Base-by-base conservation (phyloP, 176 grass and related monocot genomes). In the Cenchrus purpureus region DNA sequence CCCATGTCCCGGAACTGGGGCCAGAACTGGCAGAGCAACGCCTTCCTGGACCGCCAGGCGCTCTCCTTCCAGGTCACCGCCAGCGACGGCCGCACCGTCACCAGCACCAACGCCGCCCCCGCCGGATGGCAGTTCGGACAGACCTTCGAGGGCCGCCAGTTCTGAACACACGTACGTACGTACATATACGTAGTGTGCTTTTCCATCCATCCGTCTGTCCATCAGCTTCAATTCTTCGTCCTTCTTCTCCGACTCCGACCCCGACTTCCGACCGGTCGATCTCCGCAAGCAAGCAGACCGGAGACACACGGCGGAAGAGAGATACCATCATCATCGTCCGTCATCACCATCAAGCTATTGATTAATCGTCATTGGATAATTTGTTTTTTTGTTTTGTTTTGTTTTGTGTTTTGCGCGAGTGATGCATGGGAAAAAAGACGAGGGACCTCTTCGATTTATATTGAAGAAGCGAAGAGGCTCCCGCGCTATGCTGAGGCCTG, bases 21-120 rank as follows among this genome's bases (percentile, higher is more conserved):
- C 73, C 83, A 83, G 86, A 92, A 92, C 87, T 92, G 90, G 90
- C 90, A 92, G 90, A 92, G 86, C 87, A 89, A 89, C 87, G 10
- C 86, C 2, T 2, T 51, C 61, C 83, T 92, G 1, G 90, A 92
- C 83, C 12, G 86, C 2, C 90, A 92, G 79, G 73, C 66, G 83
- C 90, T 92, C 50, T 92, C 90, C n/a, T 92, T 92, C 86, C 58
- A 73, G 72, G 86, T 86, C 86, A 79, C 79, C 73, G 15, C 86
- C 55, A 89, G 86, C 78, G 90, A 92, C 68, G 83, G 90, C 65
- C 90, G 90, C 90, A 81, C 76, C 55, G 69, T 91, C 81, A 81
- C 81, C 85, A 91, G 85, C 81, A 80, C 76, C 76, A 70, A 76
- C 85, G 85, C 69, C 71, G 89, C 1, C 0, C 85, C 85, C 16